Percentiles rank a stretch among this genome's conserved stretches.
These are phyloP conservation scores for Gastrolobium bilobum DNA, from an alignment of 306 rosid genomes.

Conservation along the genomic window DNA sequence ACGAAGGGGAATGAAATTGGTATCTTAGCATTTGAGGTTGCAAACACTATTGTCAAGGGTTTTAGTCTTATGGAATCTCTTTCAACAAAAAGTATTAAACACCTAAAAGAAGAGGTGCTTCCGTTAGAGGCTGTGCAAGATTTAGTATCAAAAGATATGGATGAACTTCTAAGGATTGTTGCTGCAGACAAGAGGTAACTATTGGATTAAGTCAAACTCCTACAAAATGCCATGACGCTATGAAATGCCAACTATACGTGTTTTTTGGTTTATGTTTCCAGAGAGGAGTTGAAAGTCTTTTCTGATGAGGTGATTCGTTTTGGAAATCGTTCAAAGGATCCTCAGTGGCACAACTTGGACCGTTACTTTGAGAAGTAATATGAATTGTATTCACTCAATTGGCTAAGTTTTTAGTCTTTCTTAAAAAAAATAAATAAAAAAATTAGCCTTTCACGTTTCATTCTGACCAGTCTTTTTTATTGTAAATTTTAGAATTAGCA, in stretches of 20 bases:
- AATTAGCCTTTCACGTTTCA: constrained; percentile 28
- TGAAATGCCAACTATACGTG: constrained; percentile 37
- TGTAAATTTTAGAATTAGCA: constrained; percentile 65
- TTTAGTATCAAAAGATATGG: constrained; percentile 76
- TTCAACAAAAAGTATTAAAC: constrained; percentile 62
- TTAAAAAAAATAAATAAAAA: not conserved
- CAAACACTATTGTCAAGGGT: constrained; percentile 88
- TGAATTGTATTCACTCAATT: constrained; percentile 47
- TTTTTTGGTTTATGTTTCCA: constrained; percentile 53
- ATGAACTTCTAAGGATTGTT: constrained; percentile 69
- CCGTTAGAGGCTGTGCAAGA: constrained; percentile 73
- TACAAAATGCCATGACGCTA: not conserved
- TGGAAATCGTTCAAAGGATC: constrained; percentile 89
- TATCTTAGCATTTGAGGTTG: constrained; percentile 85
- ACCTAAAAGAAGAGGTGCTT: constrained; percentile 78
- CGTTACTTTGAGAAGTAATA: constrained; percentile 91
- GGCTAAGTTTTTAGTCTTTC: constrained; percentile 35
- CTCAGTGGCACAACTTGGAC: constrained; percentile 94
- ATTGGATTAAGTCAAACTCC: constrained; percentile 27
- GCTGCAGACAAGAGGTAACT: constrained; percentile 83
- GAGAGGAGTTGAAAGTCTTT: constrained; percentile 83
- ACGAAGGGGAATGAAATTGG: constrained; percentile 79
- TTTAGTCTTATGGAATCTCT: constrained; percentile 81
- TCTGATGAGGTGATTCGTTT: constrained; percentile 88
- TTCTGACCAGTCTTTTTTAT: constrained; percentile 39